phyloP scores from a whole-genome alignment of 768 basidiomycete species.

The Boletus reticuloceps region DNA sequence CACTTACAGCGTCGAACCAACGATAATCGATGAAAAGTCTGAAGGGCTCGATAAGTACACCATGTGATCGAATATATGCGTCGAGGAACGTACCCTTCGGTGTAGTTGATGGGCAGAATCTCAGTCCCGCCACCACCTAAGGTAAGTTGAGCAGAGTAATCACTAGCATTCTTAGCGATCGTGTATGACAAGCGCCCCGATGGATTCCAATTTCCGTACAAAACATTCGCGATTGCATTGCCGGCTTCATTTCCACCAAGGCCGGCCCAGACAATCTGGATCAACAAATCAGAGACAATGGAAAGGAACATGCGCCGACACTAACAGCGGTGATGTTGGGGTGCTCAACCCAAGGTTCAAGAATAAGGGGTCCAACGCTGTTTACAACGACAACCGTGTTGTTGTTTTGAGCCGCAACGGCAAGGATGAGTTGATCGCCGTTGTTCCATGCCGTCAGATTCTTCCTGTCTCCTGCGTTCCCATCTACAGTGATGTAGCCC shows the following conservation, averaged over 20 bases:
- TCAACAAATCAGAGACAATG: conserved; percentile 13
- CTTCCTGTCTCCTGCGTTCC: conserved; percentile 41
- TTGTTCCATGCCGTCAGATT: conserved; percentile 41
- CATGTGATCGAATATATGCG: too few species aligned
- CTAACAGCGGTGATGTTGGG: conserved; percentile 71
- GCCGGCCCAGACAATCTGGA: conserved; percentile 46
- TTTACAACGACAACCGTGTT: conserved; percentile 83
- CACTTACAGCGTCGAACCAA: conserved; percentile 62
- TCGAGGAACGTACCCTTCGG: conserved; percentile 39
- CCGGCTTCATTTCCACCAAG: conserved; percentile 76
- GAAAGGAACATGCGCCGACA: conserved; percentile 28
- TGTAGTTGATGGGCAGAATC: conserved; percentile 56
- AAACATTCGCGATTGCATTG: conserved; percentile 70
- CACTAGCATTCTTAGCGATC: conserved; percentile 56
- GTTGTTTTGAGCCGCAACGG: conserved; percentile 63
- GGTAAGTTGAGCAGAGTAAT: conserved; percentile 47
- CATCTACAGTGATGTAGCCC: conserved; percentile 56
- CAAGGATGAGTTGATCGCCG: conserved; percentile 41
- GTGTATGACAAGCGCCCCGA: conserved; percentile 70
- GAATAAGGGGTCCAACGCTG: conserved; percentile 67
- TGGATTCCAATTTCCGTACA: conserved; percentile 78
- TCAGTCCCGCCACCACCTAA: conserved; percentile 23
- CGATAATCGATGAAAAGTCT: conserved; percentile 71
- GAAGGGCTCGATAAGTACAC: not conserved
- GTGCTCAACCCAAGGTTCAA: conserved; percentile 72